A percentile compares a stretch with the other conserved stretches of the same genome.
These are phyloP conservation scores for Hansenula anomala DNA, from an alignment of 1,139 yeast genomes.

Conservation along the genomic window DNA sequence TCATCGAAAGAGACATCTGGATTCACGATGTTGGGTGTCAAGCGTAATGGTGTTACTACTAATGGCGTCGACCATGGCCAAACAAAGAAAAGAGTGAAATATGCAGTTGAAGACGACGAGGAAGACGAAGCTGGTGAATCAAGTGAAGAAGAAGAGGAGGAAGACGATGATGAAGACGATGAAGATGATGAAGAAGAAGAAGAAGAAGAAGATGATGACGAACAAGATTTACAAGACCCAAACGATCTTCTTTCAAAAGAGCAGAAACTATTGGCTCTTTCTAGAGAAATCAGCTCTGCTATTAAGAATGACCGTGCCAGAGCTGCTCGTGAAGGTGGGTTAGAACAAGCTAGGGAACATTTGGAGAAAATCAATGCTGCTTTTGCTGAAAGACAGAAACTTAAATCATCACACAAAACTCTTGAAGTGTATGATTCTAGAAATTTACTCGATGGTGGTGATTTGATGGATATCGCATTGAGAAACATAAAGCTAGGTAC, in stretches of 20 bases:
- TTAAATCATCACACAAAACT: slow-evolving; percentile 26
- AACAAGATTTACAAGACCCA: background rate
- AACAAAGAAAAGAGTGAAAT: background rate
- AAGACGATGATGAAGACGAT: slow-evolving; percentile 14
- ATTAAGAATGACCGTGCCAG: slow-evolving; percentile 32
- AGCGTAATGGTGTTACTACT: background rate
- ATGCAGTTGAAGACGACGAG: slow-evolving; percentile 6
- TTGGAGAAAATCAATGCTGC: slow-evolving; percentile 31
- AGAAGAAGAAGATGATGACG: slow-evolving; percentile 14
- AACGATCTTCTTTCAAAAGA: slow-evolving; percentile 8
- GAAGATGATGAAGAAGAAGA: slow-evolving; percentile 16
- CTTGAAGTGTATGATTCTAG: slow-evolving; percentile 43
- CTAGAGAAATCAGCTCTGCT: slow-evolving; percentile 18
- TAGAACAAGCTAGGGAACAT: slow-evolving; percentile 30
- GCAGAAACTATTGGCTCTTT: slow-evolving; percentile 14
- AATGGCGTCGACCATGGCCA: background rate
- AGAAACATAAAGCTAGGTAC: slow-evolving; percentile 54
- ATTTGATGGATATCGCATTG: slow-evolving; percentile 49
- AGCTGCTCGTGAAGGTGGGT: slow-evolving; percentile 38
- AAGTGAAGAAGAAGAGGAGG: slow-evolving; percentile 4
- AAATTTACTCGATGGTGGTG: slow-evolving; percentile 37
- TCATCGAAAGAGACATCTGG: too few relatives aligned
- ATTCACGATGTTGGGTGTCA: background rate
- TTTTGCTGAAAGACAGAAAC: slow-evolving; percentile 27
- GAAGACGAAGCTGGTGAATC: too few relatives aligned